A percentile compares a stretch with the other conserved stretches of the same genome.
Evolutionary conservation across 2,329 filamentous ascomycete species (phyloP).

Genomic region (Clonostachys chloroleuca): DNA sequence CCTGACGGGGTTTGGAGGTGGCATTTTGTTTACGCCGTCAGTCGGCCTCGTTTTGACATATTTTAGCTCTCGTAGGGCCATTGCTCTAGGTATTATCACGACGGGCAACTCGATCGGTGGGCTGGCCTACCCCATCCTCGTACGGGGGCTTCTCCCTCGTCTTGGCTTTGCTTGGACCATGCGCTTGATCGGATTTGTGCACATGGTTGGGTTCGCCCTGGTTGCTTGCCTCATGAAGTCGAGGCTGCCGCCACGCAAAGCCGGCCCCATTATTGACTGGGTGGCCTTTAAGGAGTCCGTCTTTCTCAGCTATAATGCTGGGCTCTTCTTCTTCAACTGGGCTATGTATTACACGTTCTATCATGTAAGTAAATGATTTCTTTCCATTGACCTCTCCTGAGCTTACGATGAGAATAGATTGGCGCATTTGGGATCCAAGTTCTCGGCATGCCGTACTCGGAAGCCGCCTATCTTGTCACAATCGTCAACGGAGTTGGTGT

Average conservation of each 20-base stretch:
- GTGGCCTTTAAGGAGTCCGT: conserved; percentile 24
- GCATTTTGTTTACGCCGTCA: conserved; percentile 49
- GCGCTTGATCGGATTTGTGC: conserved; percentile 27
- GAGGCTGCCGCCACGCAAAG: neutral
- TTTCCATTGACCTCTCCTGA: conserved; percentile 4
- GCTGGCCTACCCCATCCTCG: conserved; percentile 46
- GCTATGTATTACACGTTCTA: conserved; percentile 38
- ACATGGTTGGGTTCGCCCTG: neutral
- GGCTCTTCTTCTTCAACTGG: conserved; percentile 22
- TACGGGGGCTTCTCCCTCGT: conserved; percentile 45
- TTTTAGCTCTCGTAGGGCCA: conserved; percentile 45
- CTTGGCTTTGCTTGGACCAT: conserved; percentile 57
- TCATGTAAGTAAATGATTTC: conserved; percentile 27
- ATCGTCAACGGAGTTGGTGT: conserved; percentile 33
- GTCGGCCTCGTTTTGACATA: conserved; percentile 56
- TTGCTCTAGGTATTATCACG: conserved; percentile 55
- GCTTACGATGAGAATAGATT: conserved; percentile 19
- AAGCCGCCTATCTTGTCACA: conserved; percentile 27
- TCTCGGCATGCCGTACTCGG: neutral
- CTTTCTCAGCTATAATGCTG: conserved; percentile 22
- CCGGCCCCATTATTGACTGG: conserved; percentile 19
- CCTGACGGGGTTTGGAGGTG: conserved; percentile 46
- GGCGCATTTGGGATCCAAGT: conserved; percentile 25
- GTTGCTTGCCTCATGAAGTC: neutral
- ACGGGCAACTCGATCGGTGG: conserved; percentile 51